Conservation (phyloP, 352 stramenopile genomes). For the Phytophthora macrochlamydospora region DNA sequence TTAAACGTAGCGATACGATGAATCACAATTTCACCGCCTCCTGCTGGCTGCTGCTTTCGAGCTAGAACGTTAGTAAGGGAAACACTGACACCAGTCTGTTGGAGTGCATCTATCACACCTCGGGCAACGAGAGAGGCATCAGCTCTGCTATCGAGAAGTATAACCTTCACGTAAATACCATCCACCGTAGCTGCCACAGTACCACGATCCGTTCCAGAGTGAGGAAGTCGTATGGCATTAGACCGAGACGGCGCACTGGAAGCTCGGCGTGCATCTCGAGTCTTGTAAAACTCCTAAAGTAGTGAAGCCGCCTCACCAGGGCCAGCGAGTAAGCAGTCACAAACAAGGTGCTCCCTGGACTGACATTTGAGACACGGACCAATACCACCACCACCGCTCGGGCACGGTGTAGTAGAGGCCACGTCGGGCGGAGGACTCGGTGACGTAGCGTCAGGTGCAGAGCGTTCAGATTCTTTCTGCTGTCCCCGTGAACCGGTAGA, state of each 20-base stretch:
- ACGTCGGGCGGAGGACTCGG: too few species aligned
- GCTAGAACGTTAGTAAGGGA: background rate
- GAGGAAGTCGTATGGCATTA: background rate
- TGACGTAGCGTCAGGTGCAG: too few species aligned
- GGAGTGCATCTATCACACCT: constrained; percentile 1
- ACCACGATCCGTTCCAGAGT: background rate
- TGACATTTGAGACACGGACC: too few species aligned
- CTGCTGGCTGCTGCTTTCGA: background rate
- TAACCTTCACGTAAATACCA: background rate
- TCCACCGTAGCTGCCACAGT: constrained; percentile 1
- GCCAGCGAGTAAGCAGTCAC: too few species aligned
- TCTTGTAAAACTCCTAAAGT: too few species aligned
- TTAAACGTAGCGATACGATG: background rate
- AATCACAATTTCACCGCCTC: background rate
- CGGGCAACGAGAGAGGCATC: constrained; percentile 2
- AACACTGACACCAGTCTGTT: background rate
- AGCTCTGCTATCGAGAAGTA: background rate
- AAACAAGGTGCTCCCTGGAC: too few species aligned
- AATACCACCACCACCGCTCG: too few species aligned
- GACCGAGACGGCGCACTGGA: background rate
- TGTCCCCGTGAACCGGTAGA: too few species aligned
- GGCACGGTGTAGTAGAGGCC: too few species aligned
- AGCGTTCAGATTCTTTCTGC: too few species aligned
- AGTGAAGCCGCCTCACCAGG: too few species aligned
- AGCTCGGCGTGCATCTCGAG: too few species aligned